Conservation (phyloP, 2,329 filamentous ascomycete genomes). For the Alternaria incomplexa region DNA sequence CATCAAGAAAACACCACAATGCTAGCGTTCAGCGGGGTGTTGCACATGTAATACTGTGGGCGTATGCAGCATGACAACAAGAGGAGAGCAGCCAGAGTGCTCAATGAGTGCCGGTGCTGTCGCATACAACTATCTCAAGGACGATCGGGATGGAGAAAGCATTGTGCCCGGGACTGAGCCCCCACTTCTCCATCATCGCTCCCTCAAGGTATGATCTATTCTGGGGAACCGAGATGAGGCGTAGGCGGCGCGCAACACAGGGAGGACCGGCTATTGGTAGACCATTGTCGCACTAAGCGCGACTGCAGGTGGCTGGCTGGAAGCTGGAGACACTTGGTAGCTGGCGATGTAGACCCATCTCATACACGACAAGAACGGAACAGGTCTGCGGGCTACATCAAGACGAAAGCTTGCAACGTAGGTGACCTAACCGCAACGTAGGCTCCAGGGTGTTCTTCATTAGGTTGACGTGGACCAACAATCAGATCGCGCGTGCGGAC, state of each 20-base stretch:
- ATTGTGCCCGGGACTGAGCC: not conserved
- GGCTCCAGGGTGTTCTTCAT: not conserved
- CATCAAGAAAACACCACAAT: not conserved
- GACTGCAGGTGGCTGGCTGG: not conserved
- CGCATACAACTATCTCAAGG: not conserved
- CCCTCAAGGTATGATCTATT: not conserved
- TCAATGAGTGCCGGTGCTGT: not conserved
- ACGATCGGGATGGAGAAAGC: not conserved
- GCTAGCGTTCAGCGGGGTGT: conserved; percentile 2
- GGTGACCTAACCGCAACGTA: not conserved
- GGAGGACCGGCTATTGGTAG: not conserved
- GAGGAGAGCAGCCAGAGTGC: not conserved
- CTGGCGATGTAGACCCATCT: not conserved
- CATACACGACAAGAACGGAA: too few species aligned
- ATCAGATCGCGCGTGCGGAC: not conserved
- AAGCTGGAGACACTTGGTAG: not conserved
- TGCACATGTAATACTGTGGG: conserved; percentile 1
- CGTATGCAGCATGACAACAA: not conserved
- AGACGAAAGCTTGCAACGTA: accelerated
- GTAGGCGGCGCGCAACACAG: not conserved
- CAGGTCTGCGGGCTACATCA: not conserved
- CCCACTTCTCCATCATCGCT: not conserved
- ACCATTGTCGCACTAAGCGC: not conserved
- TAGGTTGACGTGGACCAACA: not conserved
- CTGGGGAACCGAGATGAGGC: not conserved